Base-by-base conservation (phyloP, 2,329 filamentous ascomycete species). In the Akanthomyces uredinophilus region DNA sequence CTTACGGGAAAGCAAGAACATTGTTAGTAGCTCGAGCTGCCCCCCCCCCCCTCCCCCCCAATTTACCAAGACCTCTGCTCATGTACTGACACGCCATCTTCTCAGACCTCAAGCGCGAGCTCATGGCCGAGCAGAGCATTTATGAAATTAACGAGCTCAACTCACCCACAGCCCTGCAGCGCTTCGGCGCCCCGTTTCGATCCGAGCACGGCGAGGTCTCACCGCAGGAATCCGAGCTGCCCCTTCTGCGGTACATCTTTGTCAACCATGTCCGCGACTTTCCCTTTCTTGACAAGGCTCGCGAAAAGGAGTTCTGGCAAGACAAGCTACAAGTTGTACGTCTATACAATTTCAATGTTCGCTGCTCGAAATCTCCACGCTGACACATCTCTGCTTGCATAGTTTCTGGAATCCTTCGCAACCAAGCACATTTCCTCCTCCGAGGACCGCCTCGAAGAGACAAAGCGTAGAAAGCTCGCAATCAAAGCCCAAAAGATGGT, bases 301-400 rank as follows among this genome's bases (percentile, higher is more conserved):
- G 87, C 71, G 95, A 99, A 83, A 96, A 98, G 83, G 95, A 99
- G 77, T 99, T 99, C 71, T 99, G 95, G 95, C 95, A 99, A 78
- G 92, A 98, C 73, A 98, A 96, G 75, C 80, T 99, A 64, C 95
- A 99, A 80, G 86, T 93, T 72, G 91, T 96, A 78, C 68, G 90
- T 87, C 49, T 27, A 14, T 22, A 24, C 22, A 11, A 29, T 35
- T 22, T 49, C 32, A 35, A 10, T 8, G 10, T 22, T 14, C 24
- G 39, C 7, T 54, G 20, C 14, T 18, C 7, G 10, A 7, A 5
- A 29, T 49, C 20, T 49, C 8, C 14, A 16, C 53, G 35, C 51
- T 56, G 27, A 61, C 35, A 41, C 5, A 4, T 35, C 35, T 32
- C 37, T n/a, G 7, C 44, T 20, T 24, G 27, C 20, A 27, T 63